A percentile compares a stretch with the other conserved stretches of the same genome.
Evolutionary conservation across 148 eudicot genomes (phyloP).

Genomic region (Silene conica): DNA sequence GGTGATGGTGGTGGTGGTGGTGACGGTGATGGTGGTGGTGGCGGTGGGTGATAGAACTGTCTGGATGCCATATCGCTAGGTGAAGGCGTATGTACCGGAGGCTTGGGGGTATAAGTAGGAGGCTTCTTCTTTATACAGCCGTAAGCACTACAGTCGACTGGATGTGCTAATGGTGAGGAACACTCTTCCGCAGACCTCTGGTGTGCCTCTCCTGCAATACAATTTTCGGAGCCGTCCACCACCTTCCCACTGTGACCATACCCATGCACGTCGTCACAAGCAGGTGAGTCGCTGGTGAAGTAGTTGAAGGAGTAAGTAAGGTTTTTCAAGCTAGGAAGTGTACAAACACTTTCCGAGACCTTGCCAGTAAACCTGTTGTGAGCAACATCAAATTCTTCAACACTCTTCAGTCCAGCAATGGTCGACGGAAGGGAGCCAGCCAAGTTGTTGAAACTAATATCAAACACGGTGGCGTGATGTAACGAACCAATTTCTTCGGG

Average conservation of each 20-base stretch:
- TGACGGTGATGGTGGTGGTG: neutral
- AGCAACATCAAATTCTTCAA: constrained; percentile 65
- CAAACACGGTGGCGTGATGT: constrained; percentile 68
- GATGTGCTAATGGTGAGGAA: constrained; percentile 43
- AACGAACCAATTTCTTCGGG: constrained; percentile 55
- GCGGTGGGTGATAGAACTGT: neutral
- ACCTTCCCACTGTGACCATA: constrained; percentile 19
- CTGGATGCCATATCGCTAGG: constrained; percentile 11
- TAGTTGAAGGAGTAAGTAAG: constrained; percentile 70
- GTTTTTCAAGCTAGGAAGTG: constrained; percentile 54
- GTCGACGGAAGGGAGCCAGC: constrained; percentile 48
- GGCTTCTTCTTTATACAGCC: constrained; percentile 29
- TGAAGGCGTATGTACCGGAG: too few species aligned
- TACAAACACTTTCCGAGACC: constrained; percentile 50
- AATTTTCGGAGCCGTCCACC: constrained; percentile 46
- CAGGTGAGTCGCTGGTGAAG: constrained; percentile 58
- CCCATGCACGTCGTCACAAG: constrained; percentile 32
- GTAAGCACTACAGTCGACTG: constrained; percentile 48
- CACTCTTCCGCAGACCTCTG: constrained; percentile 55
- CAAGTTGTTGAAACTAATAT: constrained; percentile 70
- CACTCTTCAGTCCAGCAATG: constrained; percentile 44
- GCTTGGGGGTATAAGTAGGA: neutral
- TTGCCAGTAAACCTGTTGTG: constrained; percentile 70
- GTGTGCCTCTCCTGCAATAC: constrained; percentile 42
- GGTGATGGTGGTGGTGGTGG: too few species aligned